Percentiles rank a stretch among this genome's conserved stretches.
Conservation (phyloP, 345 rosid species). For the Rhodamnia rubescens region DNA sequence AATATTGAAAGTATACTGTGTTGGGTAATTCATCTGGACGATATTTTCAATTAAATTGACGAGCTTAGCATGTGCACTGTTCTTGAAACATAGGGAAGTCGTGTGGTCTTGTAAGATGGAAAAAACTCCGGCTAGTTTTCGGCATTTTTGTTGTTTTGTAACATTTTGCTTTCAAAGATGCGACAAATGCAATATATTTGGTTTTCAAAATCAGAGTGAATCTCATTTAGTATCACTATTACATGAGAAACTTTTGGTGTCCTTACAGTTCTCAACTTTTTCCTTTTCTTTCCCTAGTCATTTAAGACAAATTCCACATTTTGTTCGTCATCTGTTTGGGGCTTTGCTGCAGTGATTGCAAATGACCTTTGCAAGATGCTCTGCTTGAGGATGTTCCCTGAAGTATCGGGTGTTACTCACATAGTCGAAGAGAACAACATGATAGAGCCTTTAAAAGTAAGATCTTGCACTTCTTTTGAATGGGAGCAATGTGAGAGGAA, state of each 20-base stretch:
- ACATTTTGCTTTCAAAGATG: background rate
- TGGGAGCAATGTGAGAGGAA: constrained; percentile 12
- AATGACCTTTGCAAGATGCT: constrained; percentile 19
- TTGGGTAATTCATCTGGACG: background rate
- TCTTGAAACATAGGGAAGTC: background rate
- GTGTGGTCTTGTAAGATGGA: background rate
- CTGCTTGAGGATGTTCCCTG: constrained; percentile 20
- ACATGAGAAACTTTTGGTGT: background rate
- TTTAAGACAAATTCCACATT: background rate
- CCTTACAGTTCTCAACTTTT: background rate
- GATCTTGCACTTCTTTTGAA: background rate
- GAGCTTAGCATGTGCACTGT: background rate
- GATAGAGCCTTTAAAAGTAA: constrained; percentile 8
- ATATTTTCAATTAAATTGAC: background rate
- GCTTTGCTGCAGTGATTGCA: constrained; percentile 14
- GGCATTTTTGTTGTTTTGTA: background rate
- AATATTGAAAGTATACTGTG: background rate
- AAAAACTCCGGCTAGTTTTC: background rate
- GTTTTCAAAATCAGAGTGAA: background rate
- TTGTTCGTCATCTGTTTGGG: background rate
- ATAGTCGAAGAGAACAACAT: constrained; percentile 5
- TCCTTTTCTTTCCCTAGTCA: background rate
- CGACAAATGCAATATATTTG: background rate
- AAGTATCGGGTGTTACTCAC: constrained; percentile 1
- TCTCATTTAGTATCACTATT: background rate